Evolutionary conservation across 805 yeast genomes (phyloP), one percentile per base, ranked within the genome.

Genomic region (Clavispora fructus): DNA sequence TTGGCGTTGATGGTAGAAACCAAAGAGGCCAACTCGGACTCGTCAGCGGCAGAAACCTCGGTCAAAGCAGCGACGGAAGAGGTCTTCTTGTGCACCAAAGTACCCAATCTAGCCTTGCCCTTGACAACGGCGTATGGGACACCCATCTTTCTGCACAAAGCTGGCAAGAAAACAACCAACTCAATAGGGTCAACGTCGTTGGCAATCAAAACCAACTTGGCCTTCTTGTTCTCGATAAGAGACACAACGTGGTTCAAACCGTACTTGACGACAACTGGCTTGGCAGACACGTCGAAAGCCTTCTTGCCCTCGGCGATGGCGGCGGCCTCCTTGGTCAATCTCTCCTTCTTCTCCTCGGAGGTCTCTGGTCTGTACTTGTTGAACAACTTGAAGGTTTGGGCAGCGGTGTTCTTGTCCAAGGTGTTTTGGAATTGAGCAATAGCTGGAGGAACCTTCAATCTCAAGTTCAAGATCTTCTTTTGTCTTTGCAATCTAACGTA

Each of bases 281-380:
- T 92, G 73, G 90, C 85, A 63, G 97, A 89, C 63, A 85, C 97
- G 64, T 91, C 97, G 78, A 87, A 90, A 75, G 87, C 91, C 77
- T 88, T 81, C 84, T 91, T 90, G 75, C 98, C 98, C 71, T 89
- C 97, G 56, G 97, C 97, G 68, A 91, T 83, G 63, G 97, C 98
- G 67, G 97, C 96, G 60, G 99, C 97, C 81, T 94, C 98, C 80
- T 87, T 88, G 77, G 94, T 85, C 69, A 92, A 85, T 82, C 99
- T 90, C 81, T 89, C 97, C 85, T 90, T 90, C 96, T 92, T 92
- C 82, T 94, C 97, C 70, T 90, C 85, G 68, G 83, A 68, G 58
- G 97, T 87, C 83, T 92, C 99, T 70, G 99, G 98, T 80, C 96
- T 85, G 89, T 92, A 92, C 82, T 94, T 92, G 95, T 90, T 90